phyloP scores from a whole-genome alignment of 208 protist species.

The Wallacemonas sp. region DNA sequence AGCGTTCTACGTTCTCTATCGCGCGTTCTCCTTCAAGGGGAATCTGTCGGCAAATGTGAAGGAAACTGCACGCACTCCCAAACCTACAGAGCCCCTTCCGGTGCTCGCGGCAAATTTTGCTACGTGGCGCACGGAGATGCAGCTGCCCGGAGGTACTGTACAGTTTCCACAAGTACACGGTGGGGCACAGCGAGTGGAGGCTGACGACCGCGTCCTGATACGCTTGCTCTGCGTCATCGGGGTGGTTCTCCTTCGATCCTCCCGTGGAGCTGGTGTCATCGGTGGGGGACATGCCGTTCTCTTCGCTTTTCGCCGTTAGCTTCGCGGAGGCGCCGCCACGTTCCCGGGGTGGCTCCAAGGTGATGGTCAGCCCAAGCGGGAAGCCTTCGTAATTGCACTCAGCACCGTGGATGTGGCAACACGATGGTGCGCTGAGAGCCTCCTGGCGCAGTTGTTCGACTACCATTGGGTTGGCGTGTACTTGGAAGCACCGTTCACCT shows the following conservation, averaged over 20 bases:
- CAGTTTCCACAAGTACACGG: conserved; percentile 62
- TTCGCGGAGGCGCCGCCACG: conserved; percentile 4
- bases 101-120: conserved; percentile 80
- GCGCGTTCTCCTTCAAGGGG: conserved; percentile 16
- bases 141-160: conserved; percentile 55
- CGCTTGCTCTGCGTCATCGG: conserved; percentile 17
- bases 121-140: conserved; percentile 42
- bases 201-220: conserved; percentile 20
- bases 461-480: conserved; percentile 70
- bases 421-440: conserved; percentile 59
- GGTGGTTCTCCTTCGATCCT: not conserved
- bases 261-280: conserved; percentile 18
- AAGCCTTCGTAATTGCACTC: conserved; percentile 67
- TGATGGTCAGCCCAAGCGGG: conserved; percentile 67
- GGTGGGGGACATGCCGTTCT: conserved; percentile 3
- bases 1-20: not conserved
- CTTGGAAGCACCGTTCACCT: conserved; percentile 69
- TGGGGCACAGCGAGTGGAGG: conserved; percentile 71
- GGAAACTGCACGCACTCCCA: conserved; percentile 83
- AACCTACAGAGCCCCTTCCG: conserved; percentile 80
- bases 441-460: conserved; percentile 61
- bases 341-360: conserved; percentile 41
- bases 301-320: conserved; percentile 14
- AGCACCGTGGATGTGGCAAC: conserved; percentile 76
- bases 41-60: conserved; percentile 78